Conservation (phyloP, 139 green algal species). For the Chlorella sorokiniana region DNA sequence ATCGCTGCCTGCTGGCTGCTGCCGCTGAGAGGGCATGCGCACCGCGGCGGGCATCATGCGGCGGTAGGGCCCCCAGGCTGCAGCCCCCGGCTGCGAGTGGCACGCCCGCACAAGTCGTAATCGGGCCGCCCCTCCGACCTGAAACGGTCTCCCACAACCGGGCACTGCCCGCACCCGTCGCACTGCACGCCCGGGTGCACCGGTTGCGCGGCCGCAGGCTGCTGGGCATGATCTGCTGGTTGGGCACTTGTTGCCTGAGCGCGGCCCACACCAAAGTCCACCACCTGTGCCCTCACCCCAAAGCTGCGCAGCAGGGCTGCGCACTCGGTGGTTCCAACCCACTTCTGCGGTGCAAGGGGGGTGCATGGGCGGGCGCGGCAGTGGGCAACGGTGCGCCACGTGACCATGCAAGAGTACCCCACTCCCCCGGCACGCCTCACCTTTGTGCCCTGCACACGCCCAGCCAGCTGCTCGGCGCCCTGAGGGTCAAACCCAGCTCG, state of each 20-base stretch:
- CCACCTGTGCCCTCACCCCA: slow-evolving; percentile 65
- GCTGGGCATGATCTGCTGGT: not conserved
- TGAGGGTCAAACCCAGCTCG: slow-evolving; percentile 58
- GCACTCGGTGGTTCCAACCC: slow-evolving; percentile 54
- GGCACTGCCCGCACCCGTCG: slow-evolving; percentile 20
- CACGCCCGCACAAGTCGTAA: slow-evolving; percentile 26
- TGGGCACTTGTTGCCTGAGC: not conserved
- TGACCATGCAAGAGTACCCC: not conserved
- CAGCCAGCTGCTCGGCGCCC: slow-evolving; percentile 61
- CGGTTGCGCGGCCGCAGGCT: not conserved
- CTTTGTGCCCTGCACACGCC: slow-evolving; percentile 50
- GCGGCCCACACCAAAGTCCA: slow-evolving; percentile 70
- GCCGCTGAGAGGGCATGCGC: not conserved
- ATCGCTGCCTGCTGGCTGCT: not conserved
- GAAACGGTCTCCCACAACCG: slow-evolving; percentile 16
- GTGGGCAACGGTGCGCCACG: not conserved
- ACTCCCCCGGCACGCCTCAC: not conserved
- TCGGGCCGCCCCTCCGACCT: not conserved
- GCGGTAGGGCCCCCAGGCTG: not conserved
- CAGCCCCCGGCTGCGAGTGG: not conserved
- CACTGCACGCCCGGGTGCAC: slow-evolving; percentile 17
- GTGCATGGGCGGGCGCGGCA: too few species aligned
- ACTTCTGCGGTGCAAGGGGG: slow-evolving; percentile 9
- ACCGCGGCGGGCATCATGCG: slow-evolving; percentile 1
- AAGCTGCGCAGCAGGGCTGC: slow-evolving; percentile 79